phyloP scores from a whole-genome alignment of 495 filamentous ascomycete genomes.

The Niebla homalea region DNA sequence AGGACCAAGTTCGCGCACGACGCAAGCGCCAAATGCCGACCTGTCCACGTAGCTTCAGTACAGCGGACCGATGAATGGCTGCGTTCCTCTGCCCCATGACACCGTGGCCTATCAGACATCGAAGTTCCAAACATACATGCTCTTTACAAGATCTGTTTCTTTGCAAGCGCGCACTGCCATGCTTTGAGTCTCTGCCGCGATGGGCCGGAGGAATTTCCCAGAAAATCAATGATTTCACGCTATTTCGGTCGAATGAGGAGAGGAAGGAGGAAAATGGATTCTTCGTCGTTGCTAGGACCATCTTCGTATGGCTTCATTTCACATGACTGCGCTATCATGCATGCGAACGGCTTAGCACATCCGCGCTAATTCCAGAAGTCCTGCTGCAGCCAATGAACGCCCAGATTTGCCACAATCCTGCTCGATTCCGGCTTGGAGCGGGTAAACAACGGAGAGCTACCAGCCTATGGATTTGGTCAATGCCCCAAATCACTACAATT shows the following conservation, averaged over 20 bases:
- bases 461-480: constrained; percentile 15
- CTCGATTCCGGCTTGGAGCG: neutral
- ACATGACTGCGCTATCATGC: constrained; percentile 20
- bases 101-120: constrained; percentile 38
- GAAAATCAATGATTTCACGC: constrained; percentile 85
- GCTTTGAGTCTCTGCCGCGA: constrained; percentile 13
- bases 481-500: constrained; percentile 31
- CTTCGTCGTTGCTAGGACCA: neutral
- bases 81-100: constrained; percentile 48
- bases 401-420: constrained; percentile 15
- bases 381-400: constrained; percentile 14
- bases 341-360: constrained; percentile 6
- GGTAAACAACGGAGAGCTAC: neutral
- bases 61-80: constrained; percentile 61
- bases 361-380: constrained; percentile 16
- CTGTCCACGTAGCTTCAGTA: constrained; percentile 10
- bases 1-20: constrained; percentile 43
- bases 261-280: constrained; percentile 56
- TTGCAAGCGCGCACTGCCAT: constrained; percentile 23
- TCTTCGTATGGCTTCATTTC: constrained; percentile 13
- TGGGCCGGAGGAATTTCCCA: constrained; percentile 24
- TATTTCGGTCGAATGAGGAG: constrained; percentile 72
- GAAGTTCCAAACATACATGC: constrained; percentile 8
- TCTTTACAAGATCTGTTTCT: constrained; percentile 17
- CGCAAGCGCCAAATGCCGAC: constrained; percentile 7